Evolutionary conservation across 2,329 filamentous ascomycete genomes (phyloP).

Genomic region (Graphilbum ipis-grandicollis): DNA sequence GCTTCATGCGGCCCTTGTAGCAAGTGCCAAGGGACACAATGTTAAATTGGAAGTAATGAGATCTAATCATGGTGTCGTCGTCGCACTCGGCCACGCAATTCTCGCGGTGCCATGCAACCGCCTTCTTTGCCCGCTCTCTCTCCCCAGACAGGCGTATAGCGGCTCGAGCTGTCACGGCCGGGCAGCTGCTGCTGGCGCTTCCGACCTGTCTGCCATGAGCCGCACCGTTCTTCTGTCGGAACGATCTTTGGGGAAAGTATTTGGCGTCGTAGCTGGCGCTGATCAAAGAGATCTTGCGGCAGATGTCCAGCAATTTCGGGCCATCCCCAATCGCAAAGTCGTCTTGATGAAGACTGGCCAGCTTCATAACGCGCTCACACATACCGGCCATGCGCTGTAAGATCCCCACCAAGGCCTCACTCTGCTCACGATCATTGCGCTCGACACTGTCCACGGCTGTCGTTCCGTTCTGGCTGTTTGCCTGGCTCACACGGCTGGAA

Average conservation of each 20-base stretch:
- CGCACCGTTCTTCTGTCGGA: too few relatives aligned
- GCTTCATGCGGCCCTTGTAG: constrained; percentile 25
- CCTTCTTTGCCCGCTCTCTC: constrained; percentile 7
- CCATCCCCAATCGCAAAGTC: constrained; percentile 12
- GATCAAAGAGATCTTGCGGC: constrained; percentile 14
- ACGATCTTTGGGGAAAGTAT: too few relatives aligned
- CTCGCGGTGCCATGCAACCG: constrained; percentile 16
- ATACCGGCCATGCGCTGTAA: constrained; percentile 14
- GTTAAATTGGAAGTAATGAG: constrained; percentile 11
- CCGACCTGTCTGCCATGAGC: too few relatives aligned
- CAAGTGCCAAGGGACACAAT: constrained; percentile 5
- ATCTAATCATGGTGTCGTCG: constrained; percentile 18
- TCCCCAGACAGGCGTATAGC: neutral
- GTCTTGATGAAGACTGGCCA: constrained; percentile 6
- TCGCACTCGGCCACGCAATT: constrained; percentile 16
- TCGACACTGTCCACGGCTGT: too few relatives aligned
- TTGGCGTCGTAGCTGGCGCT: neutral
- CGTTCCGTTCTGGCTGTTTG: too few relatives aligned
- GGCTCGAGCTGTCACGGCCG: too few relatives aligned
- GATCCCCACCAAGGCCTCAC: neutral
- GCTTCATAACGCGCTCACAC: constrained; percentile 15
- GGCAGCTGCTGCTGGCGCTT: too few relatives aligned
- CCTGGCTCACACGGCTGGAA: too few relatives aligned
- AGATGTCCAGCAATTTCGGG: constrained; percentile 16
- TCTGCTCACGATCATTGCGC: neutral